phyloP scores from a whole-genome alignment of 2,329 filamentous ascomycete genomes.

The Incumbomyces lentus region DNA sequence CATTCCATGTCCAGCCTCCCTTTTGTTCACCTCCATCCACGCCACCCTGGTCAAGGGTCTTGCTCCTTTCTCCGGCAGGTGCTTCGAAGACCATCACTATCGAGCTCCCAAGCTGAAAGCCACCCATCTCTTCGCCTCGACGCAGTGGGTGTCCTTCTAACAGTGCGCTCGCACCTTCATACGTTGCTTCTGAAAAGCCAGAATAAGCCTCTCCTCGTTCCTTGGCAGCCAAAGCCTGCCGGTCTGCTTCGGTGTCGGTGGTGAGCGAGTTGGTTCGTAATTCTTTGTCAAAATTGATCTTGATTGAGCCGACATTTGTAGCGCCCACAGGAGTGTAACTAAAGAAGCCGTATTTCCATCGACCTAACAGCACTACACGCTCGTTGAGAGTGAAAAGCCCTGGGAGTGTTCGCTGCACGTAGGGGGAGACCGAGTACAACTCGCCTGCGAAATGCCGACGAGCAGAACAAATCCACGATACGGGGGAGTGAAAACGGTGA shows the following conservation, averaged over 20 bases:
- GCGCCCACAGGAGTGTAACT: conserved; percentile 90
- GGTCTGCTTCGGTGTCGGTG: conserved; percentile 85
- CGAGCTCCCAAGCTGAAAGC: conserved; percentile 90
- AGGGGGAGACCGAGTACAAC: conserved; percentile 88
- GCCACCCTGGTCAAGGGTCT: conserved; percentile 51
- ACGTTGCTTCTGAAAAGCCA: conserved; percentile 90
- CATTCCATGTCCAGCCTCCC: conserved; percentile 72
- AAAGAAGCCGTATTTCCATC: conserved; percentile 98
- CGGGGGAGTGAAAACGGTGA: conserved; percentile 93
- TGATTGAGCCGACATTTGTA: conserved; percentile 94
- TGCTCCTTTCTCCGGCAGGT: conserved; percentile 51
- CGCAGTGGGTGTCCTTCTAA: conserved; percentile 74
- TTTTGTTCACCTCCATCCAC: conserved; percentile 40
- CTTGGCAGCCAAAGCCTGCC: conserved; percentile 69
- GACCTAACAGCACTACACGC: conserved; percentile 80
- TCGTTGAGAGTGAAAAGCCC: conserved; percentile 96
- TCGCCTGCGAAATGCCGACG: conserved; percentile 97
- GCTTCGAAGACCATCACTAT: conserved; percentile 96
- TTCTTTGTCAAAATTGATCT: conserved; percentile 92
- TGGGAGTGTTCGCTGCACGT: conserved; percentile 82
- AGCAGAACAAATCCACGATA: conserved; percentile 87
- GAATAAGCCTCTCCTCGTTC: conserved; percentile 68
- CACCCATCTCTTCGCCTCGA: conserved; percentile 93
- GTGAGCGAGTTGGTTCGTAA: conserved; percentile 83
- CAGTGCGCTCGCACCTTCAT: conserved; percentile 64